These are phyloP conservation scores for Eutrema yunnanense DNA, from an alignment of 345 rosid species.

Conservation along the genomic window DNA sequence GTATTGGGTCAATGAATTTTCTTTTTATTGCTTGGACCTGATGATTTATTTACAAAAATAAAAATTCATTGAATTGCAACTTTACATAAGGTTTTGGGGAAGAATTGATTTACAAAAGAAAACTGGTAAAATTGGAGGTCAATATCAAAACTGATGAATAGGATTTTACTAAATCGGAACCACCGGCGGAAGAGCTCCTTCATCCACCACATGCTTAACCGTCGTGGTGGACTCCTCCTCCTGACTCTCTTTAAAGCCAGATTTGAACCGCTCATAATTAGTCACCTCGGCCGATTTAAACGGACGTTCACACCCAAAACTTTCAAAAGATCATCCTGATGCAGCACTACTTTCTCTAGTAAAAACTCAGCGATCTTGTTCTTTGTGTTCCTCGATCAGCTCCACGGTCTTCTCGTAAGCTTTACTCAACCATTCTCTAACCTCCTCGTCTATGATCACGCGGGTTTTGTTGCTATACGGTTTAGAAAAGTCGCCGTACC, in stretches of 20 bases:
- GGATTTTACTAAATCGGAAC: constrained; percentile 39
- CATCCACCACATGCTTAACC: constrained; percentile 37
- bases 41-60: too few relatives aligned
- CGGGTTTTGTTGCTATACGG: constrained; percentile 90
- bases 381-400: constrained; percentile 70
- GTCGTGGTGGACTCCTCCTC: constrained; percentile 19
- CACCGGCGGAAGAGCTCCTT: constrained; percentile 49
- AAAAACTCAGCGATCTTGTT: constrained; percentile 70
- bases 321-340: constrained; percentile 60
- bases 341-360: constrained; percentile 81
- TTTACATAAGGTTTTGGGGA: too few relatives aligned
- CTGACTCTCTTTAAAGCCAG: constrained; percentile 49
- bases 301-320: constrained; percentile 78
- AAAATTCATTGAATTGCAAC: too few relatives aligned
- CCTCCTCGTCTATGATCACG: constrained; percentile 79
- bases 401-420: constrained; percentile 59
- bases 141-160: too few relatives aligned
- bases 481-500: constrained; percentile 50
- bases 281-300: constrained; percentile 58
- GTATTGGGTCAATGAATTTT: too few relatives aligned
- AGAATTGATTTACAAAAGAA: too few relatives aligned
- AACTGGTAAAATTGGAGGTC: too few relatives aligned
- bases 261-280: constrained; percentile 69
- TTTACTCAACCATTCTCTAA: constrained; percentile 79
- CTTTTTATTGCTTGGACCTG: too few relatives aligned